Evolutionary conservation across 1,139 yeast genomes (phyloP).

Genomic region (Debaryomyces udenii): DNA sequence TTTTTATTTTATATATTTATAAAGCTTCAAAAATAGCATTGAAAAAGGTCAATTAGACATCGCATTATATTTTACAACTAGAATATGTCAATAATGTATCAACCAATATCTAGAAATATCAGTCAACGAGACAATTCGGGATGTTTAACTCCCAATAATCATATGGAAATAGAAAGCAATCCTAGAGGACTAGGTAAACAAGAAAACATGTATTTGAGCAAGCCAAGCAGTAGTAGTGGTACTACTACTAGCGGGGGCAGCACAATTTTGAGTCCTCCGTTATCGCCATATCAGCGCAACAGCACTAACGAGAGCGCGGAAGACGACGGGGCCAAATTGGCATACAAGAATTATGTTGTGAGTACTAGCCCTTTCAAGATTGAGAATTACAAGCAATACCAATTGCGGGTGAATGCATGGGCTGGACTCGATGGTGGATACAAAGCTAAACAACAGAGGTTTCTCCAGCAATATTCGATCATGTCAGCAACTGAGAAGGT

Average conservation of each 20-base stretch:
- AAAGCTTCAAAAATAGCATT: neutral
- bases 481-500: slow-evolving; percentile 30
- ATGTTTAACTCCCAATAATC: slow-evolving; percentile 42
- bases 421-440: slow-evolving; percentile 42
- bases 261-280: slow-evolving; percentile 64
- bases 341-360: slow-evolving; percentile 19
- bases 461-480: slow-evolving; percentile 51
- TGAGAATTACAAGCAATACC: slow-evolving; percentile 49
- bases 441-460: slow-evolving; percentile 50
- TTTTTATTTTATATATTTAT: no score
- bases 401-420: slow-evolving; percentile 58
- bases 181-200: slow-evolving; percentile 3
- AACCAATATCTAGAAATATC: slow-evolving; percentile 36
- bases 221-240: slow-evolving; percentile 4
- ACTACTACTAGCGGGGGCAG: slow-evolving; percentile 11
- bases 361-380: slow-evolving; percentile 45
- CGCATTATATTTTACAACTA: neutral
- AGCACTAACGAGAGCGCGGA: slow-evolving; percentile 15
- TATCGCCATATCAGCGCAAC: slow-evolving; percentile 57
- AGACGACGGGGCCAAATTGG: slow-evolving; percentile 1
- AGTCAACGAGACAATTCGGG: slow-evolving; percentile 36
- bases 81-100: slow-evolving; percentile 36
- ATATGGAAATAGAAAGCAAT: slow-evolving; percentile 16
- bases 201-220: slow-evolving; percentile 6
- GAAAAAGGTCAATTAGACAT: no score